Conservation (phyloP, 1,284 basidiomycete species). For the Phenoliferia sp. region DNA sequence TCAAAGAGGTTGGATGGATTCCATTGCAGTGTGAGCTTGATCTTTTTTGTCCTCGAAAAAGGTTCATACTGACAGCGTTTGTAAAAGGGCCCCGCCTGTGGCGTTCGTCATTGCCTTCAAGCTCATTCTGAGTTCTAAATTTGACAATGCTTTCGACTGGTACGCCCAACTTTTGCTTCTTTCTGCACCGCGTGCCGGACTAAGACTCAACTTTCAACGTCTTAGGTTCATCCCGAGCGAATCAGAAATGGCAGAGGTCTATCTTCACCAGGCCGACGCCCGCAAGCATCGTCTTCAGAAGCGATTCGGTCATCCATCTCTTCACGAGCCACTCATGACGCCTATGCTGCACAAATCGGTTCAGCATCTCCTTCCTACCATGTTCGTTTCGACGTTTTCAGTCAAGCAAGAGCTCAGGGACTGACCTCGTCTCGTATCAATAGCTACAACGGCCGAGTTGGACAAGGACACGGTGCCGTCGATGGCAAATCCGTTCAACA, state of each 20-base stretch:
- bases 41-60: neutral
- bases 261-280: slow-evolving; percentile 66
- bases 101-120: slow-evolving; percentile 68
- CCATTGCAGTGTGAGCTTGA: slow-evolving; percentile 39
- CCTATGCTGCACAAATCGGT: slow-evolving; percentile 82
- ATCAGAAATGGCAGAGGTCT: slow-evolving; percentile 62
- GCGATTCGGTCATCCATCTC: slow-evolving; percentile 78
- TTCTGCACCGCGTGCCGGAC: neutral
- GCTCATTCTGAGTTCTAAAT: slow-evolving; percentile 64
- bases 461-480: slow-evolving; percentile 53
- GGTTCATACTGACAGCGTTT: neutral
- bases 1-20: slow-evolving; percentile 62
- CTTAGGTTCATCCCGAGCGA: slow-evolving; percentile 57
- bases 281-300: slow-evolving; percentile 66
- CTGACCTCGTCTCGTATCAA: neutral
- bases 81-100: slow-evolving; percentile 21
- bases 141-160: slow-evolving; percentile 68
- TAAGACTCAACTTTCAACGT: neutral
- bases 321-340: slow-evolving; percentile 64
- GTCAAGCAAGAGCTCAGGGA: too few relatives aligned
- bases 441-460: slow-evolving; percentile 66
- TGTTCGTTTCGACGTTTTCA: slow-evolving; percentile 1
- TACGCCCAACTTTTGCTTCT: neutral
- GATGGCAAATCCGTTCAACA: slow-evolving; percentile 69
- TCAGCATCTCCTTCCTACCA: slow-evolving; percentile 58